Evolutionary conservation across 1,139 yeast genomes (phyloP).

Genomic region (Debaryomyces subglobosus): DNA sequence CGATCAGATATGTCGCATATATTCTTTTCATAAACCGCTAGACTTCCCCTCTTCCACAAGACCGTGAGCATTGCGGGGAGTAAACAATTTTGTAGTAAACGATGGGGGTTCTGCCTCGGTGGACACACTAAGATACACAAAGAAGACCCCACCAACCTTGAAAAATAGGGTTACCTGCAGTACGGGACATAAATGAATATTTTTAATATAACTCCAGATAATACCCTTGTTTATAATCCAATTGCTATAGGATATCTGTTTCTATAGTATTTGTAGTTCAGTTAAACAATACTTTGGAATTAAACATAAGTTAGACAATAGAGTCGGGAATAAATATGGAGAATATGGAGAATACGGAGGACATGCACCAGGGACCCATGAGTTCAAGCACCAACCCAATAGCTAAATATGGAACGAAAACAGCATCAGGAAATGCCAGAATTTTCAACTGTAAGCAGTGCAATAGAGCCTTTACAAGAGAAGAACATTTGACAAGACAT

Average conservation of each 20-base stretch:
- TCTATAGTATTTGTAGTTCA: not conserved
- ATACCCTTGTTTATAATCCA: not conserved
- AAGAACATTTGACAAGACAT: conserved; percentile 51
- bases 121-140: conserved; percentile 3
- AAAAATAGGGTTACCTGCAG: conserved; percentile 1
- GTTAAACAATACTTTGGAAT: not conserved
- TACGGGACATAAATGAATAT: conserved; percentile 3
- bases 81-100: not conserved
- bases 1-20: not conserved
- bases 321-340: not conserved
- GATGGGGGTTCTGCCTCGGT: not conserved
- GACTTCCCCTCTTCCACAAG: conserved; percentile 1
- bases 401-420: conserved; percentile 43
- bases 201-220: conserved; percentile 1
- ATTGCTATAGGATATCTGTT: not conserved
- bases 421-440: conserved; percentile 49
- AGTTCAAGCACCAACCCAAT: not conserved
- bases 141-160: conserved; percentile 3
- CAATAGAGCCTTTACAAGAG: conserved; percentile 50
- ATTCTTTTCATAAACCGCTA: not conserved
- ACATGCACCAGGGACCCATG: not conserved
- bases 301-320: not conserved
- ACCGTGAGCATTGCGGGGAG: conserved; percentile 3
- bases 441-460: conserved; percentile 47
- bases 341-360: conserved; percentile 1